A percentile compares a stretch with the other conserved stretches of the same genome.
Conservation (phyloP, 2,329 filamentous ascomycete genomes). For the Dendryphion nanum region DNA sequence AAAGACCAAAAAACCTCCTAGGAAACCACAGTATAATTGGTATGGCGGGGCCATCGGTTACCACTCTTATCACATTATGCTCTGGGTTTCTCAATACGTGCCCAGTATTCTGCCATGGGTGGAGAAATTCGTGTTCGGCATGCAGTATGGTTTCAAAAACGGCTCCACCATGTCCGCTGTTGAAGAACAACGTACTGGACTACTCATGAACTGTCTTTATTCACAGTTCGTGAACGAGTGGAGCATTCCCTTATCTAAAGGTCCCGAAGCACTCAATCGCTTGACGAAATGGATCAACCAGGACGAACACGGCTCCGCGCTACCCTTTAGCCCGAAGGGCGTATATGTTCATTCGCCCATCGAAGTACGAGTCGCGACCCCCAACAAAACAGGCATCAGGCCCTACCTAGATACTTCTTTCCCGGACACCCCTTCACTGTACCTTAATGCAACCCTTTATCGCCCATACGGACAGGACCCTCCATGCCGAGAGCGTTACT, state of each 20-base stretch:
- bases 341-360: conserved; percentile 87
- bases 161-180: conserved; percentile 69
- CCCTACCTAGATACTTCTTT: conserved; percentile 73
- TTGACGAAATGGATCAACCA: conserved; percentile 83
- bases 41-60: conserved; percentile 83
- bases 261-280: conserved; percentile 80
- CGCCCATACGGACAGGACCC: conserved; percentile 77
- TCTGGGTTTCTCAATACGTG: conserved; percentile 74
- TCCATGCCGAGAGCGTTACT: conserved; percentile 73
- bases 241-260: conserved; percentile 82
- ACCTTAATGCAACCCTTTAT: conserved; percentile 88
- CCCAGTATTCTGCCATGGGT: conserved; percentile 81
- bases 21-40: conserved; percentile 65
- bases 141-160: conserved; percentile 90
- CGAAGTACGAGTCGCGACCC: conserved; percentile 84
- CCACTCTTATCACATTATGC: conserved; percentile 86
- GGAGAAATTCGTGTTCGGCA: conserved; percentile 95
- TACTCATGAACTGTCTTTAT: conserved; percentile 96
- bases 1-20: conserved; percentile 64
- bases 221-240: conserved; percentile 99
- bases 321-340: conserved; percentile 77
- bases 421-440: conserved; percentile 70
- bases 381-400: conserved; percentile 52
- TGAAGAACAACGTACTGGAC: conserved; percentile 73
- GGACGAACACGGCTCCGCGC: conserved; percentile 67